Evolutionary conservation across 345 rosid genomes (phyloP), one percentile per base, ranked within the genome.

Genomic region (Linum usitatissimum): DNA sequence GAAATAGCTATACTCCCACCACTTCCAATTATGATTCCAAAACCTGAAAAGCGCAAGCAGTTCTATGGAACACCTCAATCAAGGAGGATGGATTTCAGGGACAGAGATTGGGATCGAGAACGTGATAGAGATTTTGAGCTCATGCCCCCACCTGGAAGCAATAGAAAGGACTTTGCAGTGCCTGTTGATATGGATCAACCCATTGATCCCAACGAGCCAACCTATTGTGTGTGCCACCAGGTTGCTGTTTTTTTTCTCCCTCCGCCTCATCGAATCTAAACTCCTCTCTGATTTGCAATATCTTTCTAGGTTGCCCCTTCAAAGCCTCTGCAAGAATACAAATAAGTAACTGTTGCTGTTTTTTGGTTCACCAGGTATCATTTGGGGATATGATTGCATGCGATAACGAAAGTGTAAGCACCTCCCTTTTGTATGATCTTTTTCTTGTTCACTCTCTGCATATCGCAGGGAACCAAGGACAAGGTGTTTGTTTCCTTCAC

Each of bases 371-470:
- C 75, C 76, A 93, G 96, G 97, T 90, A 63, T 93, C 99, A 7
- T 93, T 86, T 66, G 97, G 99, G 76, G 97, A 93, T 78, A 93
- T 93, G 99, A 90, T 93, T 70, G 97, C 99, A 34, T 93, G 99
- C 66, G 99, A 93, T 73, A 93, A 93, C 63, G 97, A 90, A 81
- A 87, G 84, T 49, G 99, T 90, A 71, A 87, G 96, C 72, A 30
- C 57, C 66, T 40, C 39, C 55, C 60, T 63, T 38, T 58, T 13
- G 15, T 13, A 45, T 67, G 13, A 66, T 42, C 5, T 57, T 48
- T 8, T 15, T 40, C 10, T 9, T 8, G 38, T 10, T 6, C 67
- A 12, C 53, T 65, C 62, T 72, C 57, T 53, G 21, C 57, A 21
- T 57, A 6, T 23, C 10, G 55, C 18, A 18, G n/a, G 30, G 14